phyloP scores from a whole-genome alignment of 306 rosid species.

The Citrullus mucosospermus region DNA sequence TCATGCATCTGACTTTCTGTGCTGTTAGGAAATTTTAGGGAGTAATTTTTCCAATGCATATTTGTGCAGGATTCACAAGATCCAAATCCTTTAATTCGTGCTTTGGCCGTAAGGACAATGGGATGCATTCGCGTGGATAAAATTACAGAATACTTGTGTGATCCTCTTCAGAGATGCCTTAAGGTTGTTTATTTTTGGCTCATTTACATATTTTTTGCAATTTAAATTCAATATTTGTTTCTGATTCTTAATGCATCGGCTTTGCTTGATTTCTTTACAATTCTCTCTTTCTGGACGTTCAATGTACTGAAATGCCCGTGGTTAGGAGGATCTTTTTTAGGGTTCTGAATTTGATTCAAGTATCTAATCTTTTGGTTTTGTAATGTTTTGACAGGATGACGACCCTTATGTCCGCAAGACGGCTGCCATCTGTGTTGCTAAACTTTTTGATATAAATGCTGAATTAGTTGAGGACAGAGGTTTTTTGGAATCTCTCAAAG shows the following conservation, averaged over 20 bases:
- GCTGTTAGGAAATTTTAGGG: neutral
- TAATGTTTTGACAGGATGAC: conserved; percentile 64
- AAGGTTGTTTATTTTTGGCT: conserved; percentile 42
- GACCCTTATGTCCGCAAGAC: conserved; percentile 99
- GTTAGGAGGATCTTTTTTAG: too few relatives aligned
- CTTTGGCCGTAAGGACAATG: conserved; percentile 97
- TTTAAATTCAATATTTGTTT: neutral
- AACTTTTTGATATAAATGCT: conserved; percentile 95
- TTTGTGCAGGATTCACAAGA: conserved; percentile 88
- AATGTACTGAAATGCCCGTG: too few relatives aligned
- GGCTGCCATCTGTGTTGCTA: conserved; percentile 97
- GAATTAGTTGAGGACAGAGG: conserved; percentile 99
- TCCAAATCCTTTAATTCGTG: conserved; percentile 97
- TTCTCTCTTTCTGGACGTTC: too few relatives aligned
- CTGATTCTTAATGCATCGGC: neutral
- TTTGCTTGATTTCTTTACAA: neutral
- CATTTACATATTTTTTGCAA: neutral
- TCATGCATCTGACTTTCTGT: neutral
- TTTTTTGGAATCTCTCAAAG: conserved; percentile 86
- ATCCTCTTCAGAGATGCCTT: conserved; percentile 98
- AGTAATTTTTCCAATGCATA: conserved; percentile 6
- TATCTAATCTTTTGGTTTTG: neutral
- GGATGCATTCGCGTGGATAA: conserved; percentile 99
- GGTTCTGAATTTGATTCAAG: conserved; percentile 1
- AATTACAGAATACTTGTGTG: conserved; percentile 95